A percentile compares a stretch with the other conserved stretches of the same genome.
These are phyloP conservation scores for Apophysomyces sp. DNA, from an alignment of 371 early-diverging fungal genomes.

Conservation along the genomic window DNA sequence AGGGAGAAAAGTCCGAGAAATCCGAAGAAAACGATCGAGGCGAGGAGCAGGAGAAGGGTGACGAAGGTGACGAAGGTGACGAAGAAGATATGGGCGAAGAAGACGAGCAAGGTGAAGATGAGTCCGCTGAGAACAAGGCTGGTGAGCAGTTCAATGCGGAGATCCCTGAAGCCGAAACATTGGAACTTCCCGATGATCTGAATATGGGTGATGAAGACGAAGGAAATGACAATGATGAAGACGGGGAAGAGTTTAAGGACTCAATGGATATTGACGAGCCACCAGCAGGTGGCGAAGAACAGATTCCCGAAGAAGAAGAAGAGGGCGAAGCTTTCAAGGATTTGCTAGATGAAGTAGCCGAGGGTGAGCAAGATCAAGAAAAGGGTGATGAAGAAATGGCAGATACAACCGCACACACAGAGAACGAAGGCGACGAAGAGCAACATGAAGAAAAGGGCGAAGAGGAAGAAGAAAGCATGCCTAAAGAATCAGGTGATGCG, in stretches of 20 bases:
- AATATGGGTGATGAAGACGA: slow-evolving; percentile 56
- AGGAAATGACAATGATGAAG: slow-evolving; percentile 41
- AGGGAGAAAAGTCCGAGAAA: slow-evolving; percentile 44
- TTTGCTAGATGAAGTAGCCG: slow-evolving; percentile 19
- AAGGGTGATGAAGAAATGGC: slow-evolving; percentile 43
- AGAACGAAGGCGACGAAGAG: slow-evolving; percentile 34
- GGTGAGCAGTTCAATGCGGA: slow-evolving; percentile 60
- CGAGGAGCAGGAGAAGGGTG: slow-evolving; percentile 40
- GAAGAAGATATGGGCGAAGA: slow-evolving; percentile 23
- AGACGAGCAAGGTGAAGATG: slow-evolving; percentile 40
- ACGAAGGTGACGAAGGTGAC: slow-evolving; percentile 23
- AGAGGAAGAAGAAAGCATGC: slow-evolving; percentile 37
- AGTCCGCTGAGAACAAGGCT: slow-evolving; percentile 42
- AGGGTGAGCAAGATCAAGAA: slow-evolving; percentile 20
- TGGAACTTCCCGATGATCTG: slow-evolving; percentile 66
- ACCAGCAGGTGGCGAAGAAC: slow-evolving; percentile 24
- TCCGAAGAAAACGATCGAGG: slow-evolving; percentile 49
- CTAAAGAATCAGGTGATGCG: slow-evolving; percentile 51
- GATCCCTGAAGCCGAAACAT: slow-evolving; percentile 60
- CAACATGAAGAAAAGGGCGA: slow-evolving; percentile 41
- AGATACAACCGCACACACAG: slow-evolving; percentile 18
- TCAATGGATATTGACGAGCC: slow-evolving; percentile 48
- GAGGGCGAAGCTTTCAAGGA: slow-evolving; percentile 27
- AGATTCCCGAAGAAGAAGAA: slow-evolving; percentile 31
- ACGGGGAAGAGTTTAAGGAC: slow-evolving; percentile 39